Evolutionary conservation across 169 alveolate genomes (phyloP).

Genomic region (Plasmodium yoelii): DNA sequence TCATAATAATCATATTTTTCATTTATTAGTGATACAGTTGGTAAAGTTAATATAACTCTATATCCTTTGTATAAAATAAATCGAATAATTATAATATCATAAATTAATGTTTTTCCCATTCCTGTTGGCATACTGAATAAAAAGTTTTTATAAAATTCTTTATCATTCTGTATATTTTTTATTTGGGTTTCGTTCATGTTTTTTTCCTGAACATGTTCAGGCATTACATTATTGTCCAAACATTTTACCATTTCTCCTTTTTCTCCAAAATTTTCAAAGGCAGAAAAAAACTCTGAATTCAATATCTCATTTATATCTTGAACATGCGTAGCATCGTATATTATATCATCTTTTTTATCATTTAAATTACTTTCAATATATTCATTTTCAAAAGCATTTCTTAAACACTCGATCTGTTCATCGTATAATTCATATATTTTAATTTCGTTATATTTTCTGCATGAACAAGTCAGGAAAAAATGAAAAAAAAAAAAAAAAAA

Average conservation of each 20-base stretch:
- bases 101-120: slow-evolving; percentile 67
- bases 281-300: slow-evolving; percentile 16
- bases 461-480: background rate
- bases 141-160: slow-evolving; percentile 31
- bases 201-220: background rate
- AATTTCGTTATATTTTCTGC: slow-evolving; percentile 38
- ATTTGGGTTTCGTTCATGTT: background rate
- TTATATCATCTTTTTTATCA: slow-evolving; percentile 2
- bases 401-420: slow-evolving; percentile 41
- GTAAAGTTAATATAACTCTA: slow-evolving; percentile 41
- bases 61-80: slow-evolving; percentile 44
- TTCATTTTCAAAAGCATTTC: slow-evolving; percentile 32
- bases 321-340: background rate
- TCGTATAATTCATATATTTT: slow-evolving; percentile 38
- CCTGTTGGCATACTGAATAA: slow-evolving; percentile 68
- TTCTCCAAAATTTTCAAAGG: slow-evolving; percentile 20
- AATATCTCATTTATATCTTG: background rate
- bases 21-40: slow-evolving; percentile 50
- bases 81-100: slow-evolving; percentile 54
- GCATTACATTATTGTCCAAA: background rate
- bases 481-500: background rate
- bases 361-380: slow-evolving; percentile 13
- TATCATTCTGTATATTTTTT: background rate
- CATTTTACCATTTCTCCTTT: background rate
- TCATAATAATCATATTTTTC: slow-evolving; percentile 72